These are phyloP conservation scores for Auxenochlorella protothecoides DNA, from an alignment of 139 green algal species.

Conservation along the genomic window DNA sequence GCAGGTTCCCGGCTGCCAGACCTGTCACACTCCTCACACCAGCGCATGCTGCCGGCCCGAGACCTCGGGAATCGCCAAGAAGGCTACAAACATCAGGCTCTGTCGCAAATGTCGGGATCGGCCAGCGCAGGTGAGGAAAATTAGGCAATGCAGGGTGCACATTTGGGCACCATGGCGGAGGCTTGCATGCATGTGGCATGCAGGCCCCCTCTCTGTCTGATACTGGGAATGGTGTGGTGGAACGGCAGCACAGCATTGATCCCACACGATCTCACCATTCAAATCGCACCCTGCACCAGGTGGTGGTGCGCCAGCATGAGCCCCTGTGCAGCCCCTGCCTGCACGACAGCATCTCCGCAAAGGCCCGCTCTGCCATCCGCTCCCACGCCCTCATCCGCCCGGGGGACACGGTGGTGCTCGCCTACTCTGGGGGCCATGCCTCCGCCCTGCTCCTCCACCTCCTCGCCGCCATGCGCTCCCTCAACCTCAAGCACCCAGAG, in stretches of 20 bases:
- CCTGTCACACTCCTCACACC: too few species aligned
- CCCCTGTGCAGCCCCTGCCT: constrained; percentile 46
- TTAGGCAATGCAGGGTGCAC: too few species aligned
- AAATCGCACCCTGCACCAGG: constrained; percentile 11
- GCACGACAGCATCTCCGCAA: constrained; percentile 20
- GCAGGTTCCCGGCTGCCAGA: too few species aligned
- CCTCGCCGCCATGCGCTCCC: constrained; percentile 33
- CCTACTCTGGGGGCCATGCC: constrained; percentile 42
- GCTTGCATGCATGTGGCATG: too few species aligned
- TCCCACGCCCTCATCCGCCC: constrained; percentile 18
- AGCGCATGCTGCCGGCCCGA: too few species aligned
- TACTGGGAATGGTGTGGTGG: too few species aligned
- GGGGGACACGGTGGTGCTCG: constrained; percentile 36
- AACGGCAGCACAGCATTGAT: neutral
- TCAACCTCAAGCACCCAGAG: constrained; percentile 16
- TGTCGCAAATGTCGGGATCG: neutral
- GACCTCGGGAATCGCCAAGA: too few species aligned
- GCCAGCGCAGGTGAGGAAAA: constrained; percentile 2
- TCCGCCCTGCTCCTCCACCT: constrained; percentile 35
- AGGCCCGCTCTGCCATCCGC: constrained; percentile 31
- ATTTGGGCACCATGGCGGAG: too few species aligned
- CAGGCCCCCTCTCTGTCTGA: too few species aligned
- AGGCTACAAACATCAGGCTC: too few species aligned
- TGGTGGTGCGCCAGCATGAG: constrained; percentile 36
- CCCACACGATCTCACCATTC: neutral